Conservation (phyloP, 2,329 filamentous ascomycete genomes). For the Monilinia vaccinii-corymbosi region DNA sequence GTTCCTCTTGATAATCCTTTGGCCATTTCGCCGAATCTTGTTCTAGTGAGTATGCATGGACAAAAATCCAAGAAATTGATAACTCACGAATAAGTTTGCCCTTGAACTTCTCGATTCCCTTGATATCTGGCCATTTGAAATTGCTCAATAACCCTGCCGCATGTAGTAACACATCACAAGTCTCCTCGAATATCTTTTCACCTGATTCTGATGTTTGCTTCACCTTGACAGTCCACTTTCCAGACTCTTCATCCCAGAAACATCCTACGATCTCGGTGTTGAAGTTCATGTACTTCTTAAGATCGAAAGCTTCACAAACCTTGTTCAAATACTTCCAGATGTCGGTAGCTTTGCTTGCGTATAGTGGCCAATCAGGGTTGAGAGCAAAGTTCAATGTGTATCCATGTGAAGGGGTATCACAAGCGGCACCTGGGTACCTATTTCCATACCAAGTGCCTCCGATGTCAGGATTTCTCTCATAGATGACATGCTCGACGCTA, state of each 20-base stretch:
- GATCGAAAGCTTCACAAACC: constrained; percentile 38
- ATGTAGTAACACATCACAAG: constrained; percentile 21
- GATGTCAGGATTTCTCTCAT: constrained; percentile 38
- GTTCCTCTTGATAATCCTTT: constrained; percentile 24
- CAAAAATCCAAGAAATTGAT: background rate
- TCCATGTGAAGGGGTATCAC: constrained; percentile 28
- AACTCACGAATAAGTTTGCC: constrained; percentile 36
- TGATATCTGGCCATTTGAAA: constrained; percentile 39
- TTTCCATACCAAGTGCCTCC: constrained; percentile 40
- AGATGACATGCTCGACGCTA: constrained; percentile 39
- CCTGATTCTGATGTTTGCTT: constrained; percentile 28
- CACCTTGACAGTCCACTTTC: constrained; percentile 41
- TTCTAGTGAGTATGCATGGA: background rate
- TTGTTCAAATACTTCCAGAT: constrained; percentile 42
- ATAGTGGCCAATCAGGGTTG: constrained; percentile 47
- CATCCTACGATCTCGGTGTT: constrained; percentile 38
- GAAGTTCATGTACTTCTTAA: constrained; percentile 45
- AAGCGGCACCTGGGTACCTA: constrained; percentile 46
- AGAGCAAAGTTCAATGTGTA: constrained; percentile 47
- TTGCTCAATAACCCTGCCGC: constrained; percentile 23
- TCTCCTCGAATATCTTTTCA: constrained; percentile 19
- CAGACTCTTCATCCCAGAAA: constrained; percentile 40
- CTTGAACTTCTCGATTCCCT: constrained; percentile 37
- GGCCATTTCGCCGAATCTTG: constrained; percentile 39
- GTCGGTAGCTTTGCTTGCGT: constrained; percentile 49